phyloP scores from a whole-genome alignment of 2,329 filamentous ascomycete species.

The Zasmidium cellare region DNA sequence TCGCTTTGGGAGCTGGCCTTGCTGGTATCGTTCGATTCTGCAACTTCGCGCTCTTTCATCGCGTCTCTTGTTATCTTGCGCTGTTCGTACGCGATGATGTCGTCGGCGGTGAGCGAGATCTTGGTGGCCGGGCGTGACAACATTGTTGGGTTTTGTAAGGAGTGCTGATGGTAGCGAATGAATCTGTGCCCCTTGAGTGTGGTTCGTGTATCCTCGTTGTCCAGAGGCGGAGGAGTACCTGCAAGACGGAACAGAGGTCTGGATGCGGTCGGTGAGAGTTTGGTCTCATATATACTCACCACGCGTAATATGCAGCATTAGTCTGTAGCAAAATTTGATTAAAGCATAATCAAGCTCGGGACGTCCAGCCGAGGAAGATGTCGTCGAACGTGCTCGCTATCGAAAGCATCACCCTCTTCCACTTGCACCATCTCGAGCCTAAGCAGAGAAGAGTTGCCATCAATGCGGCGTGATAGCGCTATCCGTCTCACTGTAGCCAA shows the following conservation, averaged over 20 bases:
- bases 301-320: too few species aligned
- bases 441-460: background rate
- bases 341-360: background rate
- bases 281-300: too few species aligned
- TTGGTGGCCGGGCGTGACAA: constrained; percentile 38
- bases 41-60: constrained; percentile 20
- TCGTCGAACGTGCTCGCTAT: too few species aligned
- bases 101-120: constrained; percentile 36
- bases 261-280: too few species aligned
- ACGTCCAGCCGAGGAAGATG: background rate
- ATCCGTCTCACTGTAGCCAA: background rate
- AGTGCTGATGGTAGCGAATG: background rate
- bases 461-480: background rate
- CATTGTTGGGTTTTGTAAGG: constrained; percentile 22
- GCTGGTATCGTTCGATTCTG: constrained; percentile 19
- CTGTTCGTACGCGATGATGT: constrained; percentile 35
- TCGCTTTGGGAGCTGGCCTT: constrained; percentile 25
- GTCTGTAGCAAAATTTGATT: background rate
- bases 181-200: too few species aligned
- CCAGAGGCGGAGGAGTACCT: too few species aligned
- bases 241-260: background rate
- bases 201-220: too few species aligned
- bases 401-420: too few species aligned
- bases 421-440: too few species aligned
- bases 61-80: constrained; percentile 32